These are phyloP conservation scores for Silene latifolia DNA, from an alignment of 148 eudicot species.

Conservation along the genomic window DNA sequence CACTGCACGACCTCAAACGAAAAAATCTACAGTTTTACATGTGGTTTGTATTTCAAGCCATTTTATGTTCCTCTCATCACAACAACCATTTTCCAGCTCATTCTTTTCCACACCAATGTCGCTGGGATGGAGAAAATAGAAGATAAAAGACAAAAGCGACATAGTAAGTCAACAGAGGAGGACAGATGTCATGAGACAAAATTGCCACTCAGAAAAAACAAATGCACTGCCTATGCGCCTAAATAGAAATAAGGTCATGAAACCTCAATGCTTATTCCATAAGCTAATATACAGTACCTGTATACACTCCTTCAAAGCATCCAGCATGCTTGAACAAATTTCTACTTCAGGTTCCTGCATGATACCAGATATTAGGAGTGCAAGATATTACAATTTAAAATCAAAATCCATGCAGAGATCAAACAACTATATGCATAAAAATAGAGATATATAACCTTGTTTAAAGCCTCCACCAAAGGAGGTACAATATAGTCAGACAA, in stretches of 20 bases:
- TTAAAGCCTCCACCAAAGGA: constrained; percentile 47
- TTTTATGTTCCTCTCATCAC: neutral
- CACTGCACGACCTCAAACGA: neutral
- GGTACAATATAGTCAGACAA: constrained; percentile 39
- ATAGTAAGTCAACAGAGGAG: neutral
- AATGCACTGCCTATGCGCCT: neutral
- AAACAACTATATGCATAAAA: constrained; percentile 7
- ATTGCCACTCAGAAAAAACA: neutral
- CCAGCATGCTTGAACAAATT: constrained; percentile 41
- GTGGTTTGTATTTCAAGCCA: neutral
- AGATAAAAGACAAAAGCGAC: neutral
- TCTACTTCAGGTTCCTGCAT: constrained; percentile 42
- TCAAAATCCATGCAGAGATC: neutral
- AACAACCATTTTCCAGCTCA: neutral
- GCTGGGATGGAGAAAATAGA: neutral
- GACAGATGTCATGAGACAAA: neutral
- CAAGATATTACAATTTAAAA: neutral
- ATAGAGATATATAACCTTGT: constrained; percentile 28
- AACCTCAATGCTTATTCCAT: neutral
- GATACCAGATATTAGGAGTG: neutral
- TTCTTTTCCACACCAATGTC: neutral
- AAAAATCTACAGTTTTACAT: neutral
- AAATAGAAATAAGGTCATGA: neutral
- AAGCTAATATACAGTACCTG: constrained; percentile 26
- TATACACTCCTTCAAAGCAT: constrained; percentile 40